phyloP scores from a whole-genome alignment of 768 basidiomycete genomes.

The Russula compacta region DNA sequence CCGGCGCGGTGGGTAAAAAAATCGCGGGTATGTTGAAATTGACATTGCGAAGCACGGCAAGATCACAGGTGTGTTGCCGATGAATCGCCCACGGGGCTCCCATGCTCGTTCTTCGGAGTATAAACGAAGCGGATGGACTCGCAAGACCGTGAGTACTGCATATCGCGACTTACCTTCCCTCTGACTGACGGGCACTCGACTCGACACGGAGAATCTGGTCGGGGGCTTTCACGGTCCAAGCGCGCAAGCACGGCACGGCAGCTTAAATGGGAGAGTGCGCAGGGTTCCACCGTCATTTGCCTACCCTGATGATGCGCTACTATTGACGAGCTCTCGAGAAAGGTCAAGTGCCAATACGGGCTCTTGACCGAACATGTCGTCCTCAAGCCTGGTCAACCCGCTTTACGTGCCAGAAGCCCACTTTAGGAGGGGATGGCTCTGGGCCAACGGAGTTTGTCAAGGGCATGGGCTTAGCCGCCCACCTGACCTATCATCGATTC shows the following conservation, averaged over 20 bases:
- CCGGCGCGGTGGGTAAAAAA: neutral
- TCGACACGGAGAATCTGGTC: neutral
- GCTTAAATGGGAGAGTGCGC: neutral
- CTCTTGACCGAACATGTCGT: neutral
- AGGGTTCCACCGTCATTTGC: neutral
- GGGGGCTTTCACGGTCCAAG: neutral
- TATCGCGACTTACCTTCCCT: neutral
- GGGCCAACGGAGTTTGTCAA: neutral
- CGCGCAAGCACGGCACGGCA: neutral
- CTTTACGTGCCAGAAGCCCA: constrained; percentile 1
- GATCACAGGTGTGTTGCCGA: neutral
- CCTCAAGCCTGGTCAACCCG: neutral
- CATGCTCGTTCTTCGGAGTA: neutral
- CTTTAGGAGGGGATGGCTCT: neutral
- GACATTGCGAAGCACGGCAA: neutral
- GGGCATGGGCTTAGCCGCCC: neutral
- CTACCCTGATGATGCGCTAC: neutral
- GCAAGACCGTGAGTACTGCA: neutral
- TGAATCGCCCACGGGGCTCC: neutral
- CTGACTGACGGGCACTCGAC: neutral
- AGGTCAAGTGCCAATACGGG: neutral
- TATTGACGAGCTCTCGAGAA: neutral
- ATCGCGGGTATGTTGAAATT: neutral
- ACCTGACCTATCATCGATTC: neutral
- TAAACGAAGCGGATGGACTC: neutral